Evolutionary conservation across 371 early-diverging fungal species (phyloP).

Genomic region (Apophysomyces ossiformis): DNA sequence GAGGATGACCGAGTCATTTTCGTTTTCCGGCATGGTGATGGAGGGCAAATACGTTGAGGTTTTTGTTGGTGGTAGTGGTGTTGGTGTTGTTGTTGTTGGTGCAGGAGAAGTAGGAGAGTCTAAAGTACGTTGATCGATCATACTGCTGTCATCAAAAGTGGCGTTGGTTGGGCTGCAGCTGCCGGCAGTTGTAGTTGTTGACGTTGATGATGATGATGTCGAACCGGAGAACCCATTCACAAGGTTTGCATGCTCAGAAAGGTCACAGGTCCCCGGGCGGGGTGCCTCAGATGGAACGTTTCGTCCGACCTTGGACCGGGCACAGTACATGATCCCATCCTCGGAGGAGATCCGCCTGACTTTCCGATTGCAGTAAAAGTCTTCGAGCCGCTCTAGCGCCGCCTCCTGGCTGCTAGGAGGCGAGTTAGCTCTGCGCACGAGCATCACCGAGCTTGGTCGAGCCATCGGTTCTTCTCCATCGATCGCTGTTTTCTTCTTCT

Average conservation of each 20-base stretch:
- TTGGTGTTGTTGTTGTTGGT: conserved; percentile 4
- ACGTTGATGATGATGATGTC: conserved; percentile 11
- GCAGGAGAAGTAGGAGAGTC: conserved; percentile 5
- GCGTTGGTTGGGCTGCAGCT: conserved; percentile 11
- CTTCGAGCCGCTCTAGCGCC: neutral
- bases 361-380: conserved; percentile 1
- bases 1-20: conserved; percentile 1
- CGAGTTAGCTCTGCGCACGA: conserved; percentile 10
- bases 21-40: neutral
- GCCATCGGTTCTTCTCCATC: conserved; percentile 15
- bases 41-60: conserved; percentile 1
- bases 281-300: conserved; percentile 3
- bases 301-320: conserved; percentile 12
- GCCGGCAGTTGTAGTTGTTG: conserved; percentile 9
- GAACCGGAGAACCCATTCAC: conserved; percentile 6
- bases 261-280: conserved; percentile 10
- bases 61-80: neutral
- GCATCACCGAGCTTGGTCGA: conserved; percentile 23
- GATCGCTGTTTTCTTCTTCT: neutral
- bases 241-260: conserved; percentile 1
- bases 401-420: conserved; percentile 2
- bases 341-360: conserved; percentile 6
- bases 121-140: conserved; percentile 5
- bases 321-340: conserved; percentile 7
- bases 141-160: conserved; percentile 13